These are phyloP conservation scores for Volvariella volvacea DNA, from an alignment of 1,284 basidiomycete species.

Conservation along the genomic window DNA sequence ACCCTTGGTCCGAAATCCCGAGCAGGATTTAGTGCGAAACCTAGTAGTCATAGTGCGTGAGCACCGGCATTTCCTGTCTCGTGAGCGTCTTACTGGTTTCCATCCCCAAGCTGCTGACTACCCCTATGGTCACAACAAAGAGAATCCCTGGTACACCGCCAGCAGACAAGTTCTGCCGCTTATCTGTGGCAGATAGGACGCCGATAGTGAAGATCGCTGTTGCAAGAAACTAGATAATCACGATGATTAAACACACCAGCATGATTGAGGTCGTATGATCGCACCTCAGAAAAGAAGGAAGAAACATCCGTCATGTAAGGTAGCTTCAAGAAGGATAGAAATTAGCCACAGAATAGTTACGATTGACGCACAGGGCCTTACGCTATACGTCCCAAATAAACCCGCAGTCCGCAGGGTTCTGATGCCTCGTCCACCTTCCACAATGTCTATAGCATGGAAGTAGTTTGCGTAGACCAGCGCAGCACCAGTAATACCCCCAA, in stretches of 20 bases:
- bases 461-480: slow-evolving; percentile 50
- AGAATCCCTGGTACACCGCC: slow-evolving; percentile 38
- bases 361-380: slow-evolving; percentile 11
- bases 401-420: slow-evolving; percentile 37
- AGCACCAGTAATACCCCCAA: slow-evolving; percentile 43
- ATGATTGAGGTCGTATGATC: slow-evolving; percentile 31
- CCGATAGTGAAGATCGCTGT: slow-evolving; percentile 5
- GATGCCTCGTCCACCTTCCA: slow-evolving; percentile 36
- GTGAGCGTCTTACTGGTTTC: slow-evolving; percentile 37
- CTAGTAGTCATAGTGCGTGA: too few species aligned
- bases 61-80: too few species aligned
- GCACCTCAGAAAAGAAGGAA: slow-evolving; percentile 31
- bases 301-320: not conserved
- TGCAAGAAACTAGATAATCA: too few species aligned
- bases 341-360: not conserved
- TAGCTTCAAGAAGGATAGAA: not conserved
- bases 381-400: slow-evolving; percentile 33
- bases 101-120: slow-evolving; percentile 41
- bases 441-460: slow-evolving; percentile 42
- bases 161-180: slow-evolving; percentile 32
- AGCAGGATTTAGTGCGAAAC: too few species aligned
- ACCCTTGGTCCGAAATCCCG: too few species aligned
- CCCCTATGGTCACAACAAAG: slow-evolving; percentile 42
- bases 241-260: slow-evolving; percentile 22
- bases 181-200: too few species aligned